Evolutionary conservation across 2,329 filamentous ascomycete genomes (phyloP).

Genomic region (Nannizzia gypsea): DNA sequence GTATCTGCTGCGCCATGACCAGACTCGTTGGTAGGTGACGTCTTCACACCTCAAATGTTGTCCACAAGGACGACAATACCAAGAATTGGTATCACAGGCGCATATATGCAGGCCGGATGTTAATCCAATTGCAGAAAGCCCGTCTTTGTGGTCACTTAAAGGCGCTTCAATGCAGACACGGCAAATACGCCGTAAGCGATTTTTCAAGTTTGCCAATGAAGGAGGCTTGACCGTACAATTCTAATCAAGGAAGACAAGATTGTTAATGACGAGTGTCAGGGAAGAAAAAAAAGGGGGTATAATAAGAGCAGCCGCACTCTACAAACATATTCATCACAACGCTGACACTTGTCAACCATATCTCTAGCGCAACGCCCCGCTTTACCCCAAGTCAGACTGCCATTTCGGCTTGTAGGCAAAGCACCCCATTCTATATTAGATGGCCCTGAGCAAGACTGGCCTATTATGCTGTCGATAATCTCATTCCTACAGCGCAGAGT

Average conservation of each 20-base stretch:
- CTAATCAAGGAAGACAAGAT: conserved; percentile 35
- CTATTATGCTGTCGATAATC: conserved; percentile 22
- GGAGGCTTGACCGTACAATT: conserved; percentile 85
- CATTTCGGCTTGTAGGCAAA: neutral
- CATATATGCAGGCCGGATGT: conserved; percentile 39
- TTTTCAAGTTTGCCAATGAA: conserved; percentile 51
- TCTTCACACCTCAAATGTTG: conserved; percentile 50
- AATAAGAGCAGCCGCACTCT: conserved; percentile 52
- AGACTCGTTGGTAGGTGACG: conserved; percentile 54
- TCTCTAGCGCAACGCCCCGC: conserved; percentile 58
- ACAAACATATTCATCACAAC: conserved; percentile 67
- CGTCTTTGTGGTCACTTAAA: conserved; percentile 32
- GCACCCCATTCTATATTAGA: neutral
- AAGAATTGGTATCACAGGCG: conserved; percentile 50
- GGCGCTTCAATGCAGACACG: conserved; percentile 61
- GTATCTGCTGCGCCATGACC: conserved; percentile 83
- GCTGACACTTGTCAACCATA: conserved; percentile 70
- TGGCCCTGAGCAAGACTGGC: neutral
- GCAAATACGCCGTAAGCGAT: conserved; percentile 73
- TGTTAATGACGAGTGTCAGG: too few species aligned
- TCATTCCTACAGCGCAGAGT: conserved; percentile 76
- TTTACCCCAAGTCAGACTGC: neutral
- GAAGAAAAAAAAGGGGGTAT: too few species aligned
- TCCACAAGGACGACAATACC: conserved; percentile 78
- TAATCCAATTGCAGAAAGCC: conserved; percentile 4